Conservation (phyloP, 805 yeast species). For the Clavispora vitiphila region DNA sequence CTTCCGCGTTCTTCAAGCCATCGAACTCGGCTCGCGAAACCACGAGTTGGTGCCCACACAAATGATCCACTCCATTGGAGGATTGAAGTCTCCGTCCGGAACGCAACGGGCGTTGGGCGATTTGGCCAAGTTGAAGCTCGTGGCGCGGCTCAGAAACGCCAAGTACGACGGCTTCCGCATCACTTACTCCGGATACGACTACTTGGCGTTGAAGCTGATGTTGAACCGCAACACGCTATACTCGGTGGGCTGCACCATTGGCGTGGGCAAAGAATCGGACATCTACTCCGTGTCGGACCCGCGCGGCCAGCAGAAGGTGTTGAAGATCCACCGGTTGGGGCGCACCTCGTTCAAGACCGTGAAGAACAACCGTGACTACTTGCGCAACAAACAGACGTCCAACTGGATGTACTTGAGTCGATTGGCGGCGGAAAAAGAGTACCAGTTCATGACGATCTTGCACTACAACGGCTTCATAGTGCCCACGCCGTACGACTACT, state of each 20-base stretch:
- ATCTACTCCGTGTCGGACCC: constrained; percentile 76
- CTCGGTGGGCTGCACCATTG: constrained; percentile 82
- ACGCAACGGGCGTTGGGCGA: constrained; percentile 78
- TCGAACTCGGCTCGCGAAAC: constrained; percentile 84
- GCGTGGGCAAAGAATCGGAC: constrained; percentile 97
- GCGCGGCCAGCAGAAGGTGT: constrained; percentile 58
- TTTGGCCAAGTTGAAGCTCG: constrained; percentile 77
- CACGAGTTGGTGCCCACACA: constrained; percentile 93
- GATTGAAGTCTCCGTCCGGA: constrained; percentile 67
- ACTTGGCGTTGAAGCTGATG: constrained; percentile 82
- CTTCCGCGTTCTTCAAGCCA: constrained; percentile 82
- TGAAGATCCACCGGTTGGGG: constrained; percentile 91
- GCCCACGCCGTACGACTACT: constrained; percentile 83
- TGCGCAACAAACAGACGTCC: constrained; percentile 65
- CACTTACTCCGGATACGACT: constrained; percentile 88
- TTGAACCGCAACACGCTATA: constrained; percentile 66
- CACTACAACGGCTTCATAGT: constrained; percentile 74
- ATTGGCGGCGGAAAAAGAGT: constrained; percentile 90
- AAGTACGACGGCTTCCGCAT: constrained; percentile 92
- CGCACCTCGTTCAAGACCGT: constrained; percentile 90
- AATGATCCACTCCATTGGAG: constrained; percentile 75
- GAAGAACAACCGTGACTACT: constrained; percentile 88
- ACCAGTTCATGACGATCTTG: constrained; percentile 76
- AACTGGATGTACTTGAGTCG: constrained; percentile 92
- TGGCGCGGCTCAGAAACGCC: constrained; percentile 79